Evolutionary conservation across 2,329 filamentous ascomycete genomes (phyloP), one percentile per base, ranked within the genome.

Genomic region (Calonectria naviculata): DNA sequence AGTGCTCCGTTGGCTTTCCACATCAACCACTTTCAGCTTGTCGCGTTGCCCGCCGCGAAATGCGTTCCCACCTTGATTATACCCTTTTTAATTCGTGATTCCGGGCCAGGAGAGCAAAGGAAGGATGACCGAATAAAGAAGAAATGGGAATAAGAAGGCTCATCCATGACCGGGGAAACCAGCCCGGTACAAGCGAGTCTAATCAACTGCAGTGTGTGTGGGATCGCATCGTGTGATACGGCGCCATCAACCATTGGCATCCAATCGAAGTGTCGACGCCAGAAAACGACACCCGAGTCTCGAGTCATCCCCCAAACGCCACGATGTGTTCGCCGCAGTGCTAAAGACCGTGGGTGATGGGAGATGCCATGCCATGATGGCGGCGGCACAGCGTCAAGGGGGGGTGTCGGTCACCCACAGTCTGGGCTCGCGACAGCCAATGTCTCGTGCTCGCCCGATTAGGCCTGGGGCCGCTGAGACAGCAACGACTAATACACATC

Each of bases 1-100:
- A 78, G 74, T 71, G 72, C 70, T 71, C 74, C 69, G 73, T 73
- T 76, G 74, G 71, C 61, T 62, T 38, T 70, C 68, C 68, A 70
- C 70, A 66, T 72, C 65, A 70, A 44, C 66, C 56, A 44, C 67
- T 73, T 49, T 38, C 42, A 64, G 46, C 44, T 67, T 34, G 52
- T 63, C 46, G 42, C 44, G 56, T 54, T 60, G 65, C 31, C 65
- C 65, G 65, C 65, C 41, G 65, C 65, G 65, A 52, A 49, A 44
- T 28, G 34, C 41, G 65, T 67, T 62, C 65, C 42, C 54, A 62
- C 54, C 17, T 58, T 6, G n/a, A 29, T 29, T 62, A 67, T 67
- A 47, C 56, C 42, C 34, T 52, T 42, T 41, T 24, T 42, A n/a
- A n/a, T 36, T 26, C 13, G 5, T 29, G 34, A 10, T 44, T 29